Base-by-base conservation (phyloP, 2,329 filamentous ascomycete species). In the Venturia nashicola region DNA sequence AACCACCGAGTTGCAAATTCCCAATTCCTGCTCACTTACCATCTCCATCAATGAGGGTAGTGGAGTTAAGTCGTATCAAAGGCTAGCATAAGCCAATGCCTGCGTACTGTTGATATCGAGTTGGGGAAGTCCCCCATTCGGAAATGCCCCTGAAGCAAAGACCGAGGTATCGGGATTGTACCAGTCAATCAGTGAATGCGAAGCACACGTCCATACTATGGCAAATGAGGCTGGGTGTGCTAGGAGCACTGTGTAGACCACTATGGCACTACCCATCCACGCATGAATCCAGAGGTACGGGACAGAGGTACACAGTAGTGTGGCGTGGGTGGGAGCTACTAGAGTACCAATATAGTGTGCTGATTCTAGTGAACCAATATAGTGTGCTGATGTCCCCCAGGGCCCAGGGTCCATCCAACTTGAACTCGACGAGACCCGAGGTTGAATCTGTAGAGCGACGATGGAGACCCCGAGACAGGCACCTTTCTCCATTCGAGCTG, bases 101-200 rank as follows among this genome's bases (percentile, higher is more conserved):
- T 68, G 61, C 9, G 73, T 70, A 14, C 72, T 62, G 20, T 69
- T 65, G 1, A 71, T 34, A 2, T 69, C 64, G 23, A 71, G 63
- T 5, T 43, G 67, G 0, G 69, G 72, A 1, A 72, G 59, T 46
- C 70, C 64, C 55, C 69, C 72, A 16, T 68, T 62, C 1, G 73
- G 73, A 64, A 78, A 77, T 5, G 76, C 72, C 5, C 70, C 48
- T 7, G 61, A 27, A 1, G 71, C 70, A 68, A 77, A 79, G 20
- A 79, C 73, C 8, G 72, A 71, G 51, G 73, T 66, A 18, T 71
- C 67, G 1, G 74, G 70, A 46, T 73, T 71, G 59, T 74, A 69
- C 48, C 76, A 73, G 65, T 79, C 75, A 6, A 76, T 70, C n/a
- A n/a, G n/a, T n/a, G n/a, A n/a, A n/a, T n/a, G n/a, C n/a, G n/a